Evolutionary conservation across 495 filamentous ascomycete genomes (phyloP).

Genomic region (Penicillium roqueforti): DNA sequence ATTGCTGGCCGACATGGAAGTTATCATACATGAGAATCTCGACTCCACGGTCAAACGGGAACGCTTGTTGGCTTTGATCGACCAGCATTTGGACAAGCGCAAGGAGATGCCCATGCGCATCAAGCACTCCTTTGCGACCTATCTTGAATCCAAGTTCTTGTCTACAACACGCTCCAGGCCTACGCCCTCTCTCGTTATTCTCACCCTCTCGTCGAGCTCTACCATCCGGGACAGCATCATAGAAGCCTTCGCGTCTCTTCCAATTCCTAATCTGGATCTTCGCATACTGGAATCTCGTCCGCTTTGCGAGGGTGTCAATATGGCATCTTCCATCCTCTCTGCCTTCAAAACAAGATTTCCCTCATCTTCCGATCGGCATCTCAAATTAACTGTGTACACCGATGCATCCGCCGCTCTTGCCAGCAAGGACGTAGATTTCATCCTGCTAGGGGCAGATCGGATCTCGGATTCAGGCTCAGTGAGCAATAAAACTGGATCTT

Average conservation of each 20-base stretch:
- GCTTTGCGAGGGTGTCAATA: constrained; percentile 57
- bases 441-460: constrained; percentile 61
- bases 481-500: constrained; percentile 63
- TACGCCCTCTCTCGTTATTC: constrained; percentile 37
- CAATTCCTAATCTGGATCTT: constrained; percentile 44
- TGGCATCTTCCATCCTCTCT: constrained; percentile 46
- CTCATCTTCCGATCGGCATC: constrained; percentile 9
- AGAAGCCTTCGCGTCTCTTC: constrained; percentile 23
- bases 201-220: constrained; percentile 59
- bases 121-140: constrained; percentile 32
- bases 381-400: constrained; percentile 50
- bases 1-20: constrained; percentile 39
- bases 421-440: constrained; percentile 40
- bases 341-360: constrained; percentile 23
- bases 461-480: constrained; percentile 52
- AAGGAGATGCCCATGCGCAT: constrained; percentile 23
- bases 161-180: constrained; percentile 13
- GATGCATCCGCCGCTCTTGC: constrained; percentile 59
- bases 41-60: constrained; percentile 25
- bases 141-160: constrained; percentile 30
- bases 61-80: constrained; percentile 25
- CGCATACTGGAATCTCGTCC: constrained; percentile 63
- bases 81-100: constrained; percentile 30
- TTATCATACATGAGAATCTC: constrained; percentile 8
- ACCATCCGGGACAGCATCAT: constrained; percentile 49